A percentile compares a stretch with the other conserved stretches of the same genome.
phyloP scores from a whole-genome alignment of 78 protist species.

The Isochrysis galbana region DNA sequence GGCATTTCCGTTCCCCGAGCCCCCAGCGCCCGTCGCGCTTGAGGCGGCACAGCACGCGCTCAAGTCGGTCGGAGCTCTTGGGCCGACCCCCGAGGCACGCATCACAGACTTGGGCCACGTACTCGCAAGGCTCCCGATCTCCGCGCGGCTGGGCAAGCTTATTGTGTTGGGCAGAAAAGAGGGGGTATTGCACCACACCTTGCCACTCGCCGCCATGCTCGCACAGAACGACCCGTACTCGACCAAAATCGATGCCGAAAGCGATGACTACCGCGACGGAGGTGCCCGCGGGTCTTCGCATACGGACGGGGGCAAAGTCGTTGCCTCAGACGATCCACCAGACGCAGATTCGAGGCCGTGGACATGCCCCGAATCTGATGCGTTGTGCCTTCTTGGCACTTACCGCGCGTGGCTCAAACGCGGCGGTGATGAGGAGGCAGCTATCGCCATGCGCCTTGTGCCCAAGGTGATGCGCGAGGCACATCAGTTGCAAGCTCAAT shows the following conservation, averaged over 20 bases:
- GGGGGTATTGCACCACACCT: conserved; percentile 56
- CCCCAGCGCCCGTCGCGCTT: conserved; percentile 27
- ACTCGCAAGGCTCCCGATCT: conserved; percentile 36
- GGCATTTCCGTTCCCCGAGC: conserved; percentile 58
- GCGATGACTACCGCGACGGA: conserved; percentile 23
- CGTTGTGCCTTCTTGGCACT: background rate
- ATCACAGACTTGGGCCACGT: background rate
- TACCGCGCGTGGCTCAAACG: background rate
- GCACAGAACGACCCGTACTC: background rate
- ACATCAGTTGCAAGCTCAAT: background rate
- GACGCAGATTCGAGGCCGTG: background rate
- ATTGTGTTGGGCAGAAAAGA: conserved; percentile 44
- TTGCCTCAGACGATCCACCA: background rate
- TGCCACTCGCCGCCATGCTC: conserved; percentile 82
- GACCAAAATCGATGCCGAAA: background rate
- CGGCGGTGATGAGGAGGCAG: background rate
- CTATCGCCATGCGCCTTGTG: background rate
- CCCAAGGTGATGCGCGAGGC: conserved; percentile 1
- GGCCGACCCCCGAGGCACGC: no score
- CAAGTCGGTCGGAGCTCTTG: background rate
- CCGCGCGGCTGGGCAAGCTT: conserved; percentile 88
- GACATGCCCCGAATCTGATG: background rate
- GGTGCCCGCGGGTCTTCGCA: background rate
- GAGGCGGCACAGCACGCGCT: conserved; percentile 12
- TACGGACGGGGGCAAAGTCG: background rate